These are phyloP conservation scores for Fusarium concolor DNA, from an alignment of 2,329 filamentous ascomycete species.

Conservation along the genomic window DNA sequence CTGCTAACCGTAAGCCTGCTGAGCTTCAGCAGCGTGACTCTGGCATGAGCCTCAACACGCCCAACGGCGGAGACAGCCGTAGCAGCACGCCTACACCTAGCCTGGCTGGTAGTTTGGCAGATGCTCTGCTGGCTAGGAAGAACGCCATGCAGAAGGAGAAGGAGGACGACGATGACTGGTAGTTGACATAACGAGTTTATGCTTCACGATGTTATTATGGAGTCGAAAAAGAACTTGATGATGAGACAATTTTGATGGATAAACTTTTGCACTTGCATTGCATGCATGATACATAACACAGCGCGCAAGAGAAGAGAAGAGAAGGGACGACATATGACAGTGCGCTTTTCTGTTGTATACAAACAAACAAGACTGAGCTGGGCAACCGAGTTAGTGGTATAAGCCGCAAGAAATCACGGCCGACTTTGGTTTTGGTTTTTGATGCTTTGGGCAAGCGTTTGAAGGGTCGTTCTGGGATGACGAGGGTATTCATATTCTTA, in stretches of 20 bases:
- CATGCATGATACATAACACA: constrained; percentile 20
- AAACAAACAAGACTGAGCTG: constrained; percentile 45
- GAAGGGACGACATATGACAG: constrained; percentile 16
- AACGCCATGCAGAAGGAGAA: constrained; percentile 78
- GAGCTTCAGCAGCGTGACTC: constrained; percentile 78
- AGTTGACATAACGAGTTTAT: constrained; percentile 44
- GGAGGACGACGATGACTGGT: constrained; percentile 79
- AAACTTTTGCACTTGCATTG: constrained; percentile 17
- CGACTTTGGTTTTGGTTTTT: constrained; percentile 45
- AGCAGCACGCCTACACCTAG: constrained; percentile 79
- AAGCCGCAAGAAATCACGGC: constrained; percentile 37
- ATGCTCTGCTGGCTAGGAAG: constrained; percentile 81
- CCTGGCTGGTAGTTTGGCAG: constrained; percentile 78
- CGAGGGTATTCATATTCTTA: constrained; percentile 28
- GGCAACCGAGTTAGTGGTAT: constrained; percentile 41
- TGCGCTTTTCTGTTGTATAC: constrained; percentile 39
- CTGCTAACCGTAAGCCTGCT: constrained; percentile 76
- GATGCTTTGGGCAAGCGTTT: constrained; percentile 38
- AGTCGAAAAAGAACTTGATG: constrained; percentile 33
- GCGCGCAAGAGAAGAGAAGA: constrained; percentile 28
- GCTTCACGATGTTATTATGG: constrained; percentile 39
- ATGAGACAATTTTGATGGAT: constrained; percentile 23
- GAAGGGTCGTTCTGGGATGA: constrained; percentile 13
- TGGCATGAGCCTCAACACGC: constrained; percentile 70
- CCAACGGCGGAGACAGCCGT: constrained; percentile 70